A percentile compares a stretch with the other conserved stretches of the same genome.
Evolutionary conservation across 1,139 yeast genomes (phyloP).

Genomic region (Hyphopichia fennica): DNA sequence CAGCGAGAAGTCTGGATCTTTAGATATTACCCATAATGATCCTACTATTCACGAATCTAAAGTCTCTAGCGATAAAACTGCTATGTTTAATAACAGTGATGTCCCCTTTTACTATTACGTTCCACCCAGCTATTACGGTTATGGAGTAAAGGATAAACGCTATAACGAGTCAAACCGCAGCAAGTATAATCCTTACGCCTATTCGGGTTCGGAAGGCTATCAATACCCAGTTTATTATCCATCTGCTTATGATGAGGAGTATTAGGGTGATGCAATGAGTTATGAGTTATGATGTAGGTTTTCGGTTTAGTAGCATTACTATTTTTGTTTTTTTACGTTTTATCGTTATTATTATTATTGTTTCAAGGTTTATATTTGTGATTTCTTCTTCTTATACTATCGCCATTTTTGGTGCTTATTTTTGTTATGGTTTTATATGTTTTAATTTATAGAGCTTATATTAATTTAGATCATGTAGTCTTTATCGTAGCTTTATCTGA

Average conservation of each 20-base stretch:
- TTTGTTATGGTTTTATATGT: background rate
- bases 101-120: constrained; percentile 24
- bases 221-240: constrained; percentile 10
- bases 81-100: constrained; percentile 3
- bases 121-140: constrained; percentile 10
- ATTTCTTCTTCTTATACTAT: background rate
- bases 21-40: background rate
- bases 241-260: constrained; percentile 2
- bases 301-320: background rate
- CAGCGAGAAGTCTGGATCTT: background rate
- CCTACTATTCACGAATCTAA: background rate
- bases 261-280: background rate
- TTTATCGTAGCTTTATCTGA: background rate
- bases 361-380: background rate
- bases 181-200: constrained; percentile 17
- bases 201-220: constrained; percentile 3
- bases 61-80: background rate
- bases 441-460: background rate
- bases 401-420: background rate
- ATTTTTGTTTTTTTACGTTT: background rate
- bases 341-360: background rate
- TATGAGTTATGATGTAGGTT: background rate
- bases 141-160: background rate
- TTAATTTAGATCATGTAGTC: background rate
- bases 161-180: constrained; percentile 7